Evolutionary conservation across 2,329 filamentous ascomycete genomes (phyloP), one percentile per base, ranked within the genome.

Genomic region (Cladosporium velox): DNA sequence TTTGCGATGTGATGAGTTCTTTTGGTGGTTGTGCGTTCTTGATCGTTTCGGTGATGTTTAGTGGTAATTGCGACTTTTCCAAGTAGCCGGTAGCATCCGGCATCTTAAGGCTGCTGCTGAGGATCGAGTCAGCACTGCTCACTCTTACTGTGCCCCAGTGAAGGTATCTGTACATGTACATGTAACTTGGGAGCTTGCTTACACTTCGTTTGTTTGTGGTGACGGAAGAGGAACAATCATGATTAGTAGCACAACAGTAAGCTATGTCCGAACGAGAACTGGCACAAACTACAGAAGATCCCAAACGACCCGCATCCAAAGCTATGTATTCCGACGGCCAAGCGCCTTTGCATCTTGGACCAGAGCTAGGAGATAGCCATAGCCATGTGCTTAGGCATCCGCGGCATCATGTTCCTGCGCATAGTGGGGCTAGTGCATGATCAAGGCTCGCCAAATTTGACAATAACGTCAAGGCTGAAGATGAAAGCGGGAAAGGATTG

Each of bases 401-500:
- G 52, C 52, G 52, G 52, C 52, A 55, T 55, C 52, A 55, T 55
- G 26, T 34, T 55, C 32, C 49, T 30, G 26, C 2, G 49, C 26
- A 10, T 34, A 34, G 52, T 55, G 52, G 52, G 52, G 28, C 8
- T 47, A 47, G 41, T 47, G 41, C 41, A 47, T 52, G 28, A 21
- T 34, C 28, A 55, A 26, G 28, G 52, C 52, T 55, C 52, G 52
- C 52, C 52, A 55, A 55, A 55, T 55, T 55, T 55, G 52, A 55
- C 52, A 24, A 21, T 30, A 30, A 30, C 28, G 52, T 21, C 52
- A 34, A 55, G 28, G 52, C 52, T 55, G 52, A 32, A 55, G 52
- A 32, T 32, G 18, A 34, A 55, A n/a, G 52, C n/a, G 52, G 52
- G 52, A 30, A 55, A 55, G 52, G 52, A 55, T 55, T 55, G 52